Evolutionary conservation across 2,329 filamentous ascomycete genomes (phyloP), one percentile per base, ranked within the genome.

Genomic region (Bipolaris bicolor): DNA sequence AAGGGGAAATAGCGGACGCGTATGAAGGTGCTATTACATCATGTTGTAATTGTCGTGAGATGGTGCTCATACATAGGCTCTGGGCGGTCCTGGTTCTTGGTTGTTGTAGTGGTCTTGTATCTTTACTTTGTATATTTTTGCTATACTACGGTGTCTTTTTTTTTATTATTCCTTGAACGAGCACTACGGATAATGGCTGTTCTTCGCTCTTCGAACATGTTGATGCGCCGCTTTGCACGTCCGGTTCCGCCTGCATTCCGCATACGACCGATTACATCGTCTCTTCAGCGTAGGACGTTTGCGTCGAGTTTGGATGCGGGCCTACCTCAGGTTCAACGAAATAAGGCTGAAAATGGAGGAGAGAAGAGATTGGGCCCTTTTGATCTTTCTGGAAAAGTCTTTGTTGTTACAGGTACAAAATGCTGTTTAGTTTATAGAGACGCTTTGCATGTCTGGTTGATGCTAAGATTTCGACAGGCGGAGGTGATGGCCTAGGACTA

Each of bases 401-500:
- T 74, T 26, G 63, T 76, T 84, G 84, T 73, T 81, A 95, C 67
- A 82, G 86, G 68, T 68, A 85, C 85, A 77, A 60, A 90, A 85
- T 75, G 81, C 88, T 3, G 83, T 90, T 51, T 73, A 88, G 36
- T 84, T 15, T 16, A 37, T n/a, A 39, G 20, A 56, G 48, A 49
- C 37, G 15, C 11, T 37, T 39, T 47, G 20, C 22, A 11, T 52
- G 90, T 15, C 20, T 37, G 31, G 33, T 39, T 15, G 18, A 39
- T 60, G 39, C 44, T 71, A 49, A 72, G 58, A 9, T 24, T 15
- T 40, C 5, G 15, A 86, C 86, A 9, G 90, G 90, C 26, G 86
- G 90, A 36, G 89, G 83, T 0, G 82, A 86, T 54, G 90, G 90
- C 0, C 80, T 93, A 2, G 90, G 90, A 5, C 76, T 93, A 7